phyloP scores from a whole-genome alignment of 1,139 yeast genomes.

The Sugiyamaella neomexicana region DNA sequence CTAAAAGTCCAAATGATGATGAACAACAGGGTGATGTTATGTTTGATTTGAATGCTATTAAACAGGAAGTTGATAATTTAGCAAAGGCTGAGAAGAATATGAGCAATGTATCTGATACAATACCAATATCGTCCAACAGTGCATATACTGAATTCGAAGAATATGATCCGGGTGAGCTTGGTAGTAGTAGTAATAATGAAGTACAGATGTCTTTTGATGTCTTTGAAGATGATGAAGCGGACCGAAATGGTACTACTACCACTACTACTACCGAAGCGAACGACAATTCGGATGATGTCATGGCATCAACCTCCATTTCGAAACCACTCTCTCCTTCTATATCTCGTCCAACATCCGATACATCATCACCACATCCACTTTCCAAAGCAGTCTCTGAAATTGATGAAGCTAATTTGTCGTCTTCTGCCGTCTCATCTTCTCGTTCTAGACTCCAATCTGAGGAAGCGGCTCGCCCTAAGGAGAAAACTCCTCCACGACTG shows the following conservation, averaged over 20 bases:
- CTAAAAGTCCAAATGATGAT: conserved; percentile 16
- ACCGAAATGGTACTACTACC: conserved; percentile 16
- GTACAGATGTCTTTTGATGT: conserved; percentile 35
- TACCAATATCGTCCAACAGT: conserved; percentile 11
- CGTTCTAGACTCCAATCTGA: neutral
- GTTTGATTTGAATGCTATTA: conserved; percentile 45
- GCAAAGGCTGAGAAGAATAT: conserved; percentile 2
- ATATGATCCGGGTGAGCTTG: conserved; percentile 20
- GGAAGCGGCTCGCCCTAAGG: no score
- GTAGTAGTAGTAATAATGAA: conserved; percentile 16
- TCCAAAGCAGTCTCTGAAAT: neutral
- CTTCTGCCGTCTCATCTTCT: neutral
- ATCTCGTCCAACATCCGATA: neutral
- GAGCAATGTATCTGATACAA: neutral
- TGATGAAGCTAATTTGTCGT: neutral
- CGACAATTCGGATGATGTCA: no score
- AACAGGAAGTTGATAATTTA: conserved; percentile 33
- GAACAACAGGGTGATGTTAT: conserved; percentile 28
- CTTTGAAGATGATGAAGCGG: conserved; percentile 24
- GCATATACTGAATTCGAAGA: conserved; percentile 17
- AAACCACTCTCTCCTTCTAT: no score
- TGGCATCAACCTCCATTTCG: no score
- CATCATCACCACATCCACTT: neutral
- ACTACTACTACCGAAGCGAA: no score
- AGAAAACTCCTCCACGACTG: no score